Evolutionary conservation across 768 basidiomycete species (phyloP), one percentile per base, ranked within the genome.

Genomic region (Leccinum sublutescens): DNA sequence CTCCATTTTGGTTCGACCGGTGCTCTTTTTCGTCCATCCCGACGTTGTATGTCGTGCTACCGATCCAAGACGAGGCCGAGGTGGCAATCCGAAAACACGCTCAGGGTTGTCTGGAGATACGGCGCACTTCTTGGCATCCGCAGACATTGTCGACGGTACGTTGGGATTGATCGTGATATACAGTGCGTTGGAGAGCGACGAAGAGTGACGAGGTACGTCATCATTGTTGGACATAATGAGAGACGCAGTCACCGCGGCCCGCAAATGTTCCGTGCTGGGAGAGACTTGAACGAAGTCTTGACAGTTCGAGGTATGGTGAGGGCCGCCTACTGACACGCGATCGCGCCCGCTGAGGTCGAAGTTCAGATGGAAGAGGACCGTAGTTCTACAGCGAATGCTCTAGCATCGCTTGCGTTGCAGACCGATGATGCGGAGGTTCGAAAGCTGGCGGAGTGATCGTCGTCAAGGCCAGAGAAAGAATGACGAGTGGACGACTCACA

Each of bases 371-470:
- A n/a, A 92, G 81, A 5, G 88, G 87, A 0, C 85, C 82, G 54
- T 82, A 92, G 54, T 77, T 88, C 71, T 88, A 79, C 34, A 89
- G 75, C 1, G 89, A 92, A 52, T 90, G 84, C 54, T 89, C 82
- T 1, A 92, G 76, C 56, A 93, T 74, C 0, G 88, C 89, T 63
- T 83, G 82, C 86, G 91, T 91, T 8, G 80, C 85, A 5, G 79
- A 76, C 4, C 82, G 83, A 63, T 89, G 79, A 3, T 73, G 71
- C 3, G 89, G 90, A 29, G 89, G 89, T 50, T 86, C 74, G 71
- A 91, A 92, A 2, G 87, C 90, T 91, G 62, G 19, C 57, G 5
- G 38, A 45, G 36, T 17, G 36, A 17, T 17, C 36, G 15, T 23
- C n/a, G 34, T 63, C 48, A 65, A 61, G 27, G 17, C 25, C 15